phyloP scores from a whole-genome alignment of 768 basidiomycete species.

The Leccinum boreale region DNA sequence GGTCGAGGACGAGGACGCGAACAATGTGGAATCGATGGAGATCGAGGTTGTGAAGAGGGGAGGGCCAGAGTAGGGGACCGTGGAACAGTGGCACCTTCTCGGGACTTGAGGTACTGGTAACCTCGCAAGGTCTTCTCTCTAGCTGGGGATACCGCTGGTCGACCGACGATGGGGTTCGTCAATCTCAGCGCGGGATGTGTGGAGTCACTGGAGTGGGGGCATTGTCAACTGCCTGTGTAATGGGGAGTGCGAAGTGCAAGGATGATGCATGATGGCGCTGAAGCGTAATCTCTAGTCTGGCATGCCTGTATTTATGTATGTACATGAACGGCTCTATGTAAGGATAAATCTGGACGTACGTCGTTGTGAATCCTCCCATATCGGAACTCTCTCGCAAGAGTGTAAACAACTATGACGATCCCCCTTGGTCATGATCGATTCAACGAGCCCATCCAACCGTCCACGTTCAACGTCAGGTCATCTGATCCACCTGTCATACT shows the following conservation, averaged over 20 bases:
- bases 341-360: no score
- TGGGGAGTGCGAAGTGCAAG: no score
- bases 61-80: no score
- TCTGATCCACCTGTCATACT: constrained; percentile 62
- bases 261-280: no score
- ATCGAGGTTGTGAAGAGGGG: not conserved
- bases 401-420: constrained; percentile 17
- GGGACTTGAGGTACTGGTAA: no score
- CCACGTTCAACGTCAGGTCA: constrained; percentile 63
- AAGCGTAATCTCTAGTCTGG: no score
- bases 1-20: not conserved
- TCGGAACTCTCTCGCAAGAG: constrained; percentile 22
- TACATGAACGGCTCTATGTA: no score
- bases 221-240: not conserved
- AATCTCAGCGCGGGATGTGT: not conserved
- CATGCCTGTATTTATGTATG: no score
- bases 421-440: constrained; percentile 71
- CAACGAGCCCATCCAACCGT: constrained; percentile 56
- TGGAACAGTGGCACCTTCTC: no score
- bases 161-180: not conserved
- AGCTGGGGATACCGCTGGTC: not conserved
- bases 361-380: no score
- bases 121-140: no score
- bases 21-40: not conserved
- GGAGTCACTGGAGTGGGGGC: not conserved